Evolutionary conservation across 2,329 filamentous ascomycete species (phyloP).

Genomic region (Emmonsiellopsis sp.): DNA sequence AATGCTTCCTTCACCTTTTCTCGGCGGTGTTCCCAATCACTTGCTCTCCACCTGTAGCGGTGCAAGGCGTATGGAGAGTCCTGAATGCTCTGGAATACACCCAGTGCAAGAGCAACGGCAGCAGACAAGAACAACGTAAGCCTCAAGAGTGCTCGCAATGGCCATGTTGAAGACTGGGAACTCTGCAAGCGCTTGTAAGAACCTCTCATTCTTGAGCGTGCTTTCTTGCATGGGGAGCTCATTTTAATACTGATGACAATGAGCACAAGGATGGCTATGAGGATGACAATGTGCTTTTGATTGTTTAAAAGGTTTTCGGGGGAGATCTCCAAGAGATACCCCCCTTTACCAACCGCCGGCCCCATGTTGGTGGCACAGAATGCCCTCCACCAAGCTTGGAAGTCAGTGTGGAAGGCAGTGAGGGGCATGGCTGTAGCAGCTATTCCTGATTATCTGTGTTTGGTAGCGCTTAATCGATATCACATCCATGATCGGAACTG

Average conservation of each 20-base stretch:
- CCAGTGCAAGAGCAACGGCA: neutral
- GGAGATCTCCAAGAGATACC: too few relatives aligned
- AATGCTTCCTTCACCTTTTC: constrained; percentile 88
- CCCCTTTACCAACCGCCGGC: too few relatives aligned
- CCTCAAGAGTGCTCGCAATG: neutral
- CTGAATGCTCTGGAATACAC: neutral
- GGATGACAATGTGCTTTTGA: too few relatives aligned
- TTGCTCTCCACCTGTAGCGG: constrained; percentile 17
- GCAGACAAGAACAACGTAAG: neutral
- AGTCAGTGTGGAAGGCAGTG: too few relatives aligned
- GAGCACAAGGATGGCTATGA: too few relatives aligned
- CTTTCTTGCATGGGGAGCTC: neutral
- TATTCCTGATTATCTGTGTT: too few relatives aligned
- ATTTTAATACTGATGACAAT: neutral
- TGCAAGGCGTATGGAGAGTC: neutral
- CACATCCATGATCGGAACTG: too few relatives aligned
- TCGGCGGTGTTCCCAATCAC: constrained; percentile 69
- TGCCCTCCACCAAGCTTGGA: too few relatives aligned
- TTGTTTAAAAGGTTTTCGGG: too few relatives aligned
- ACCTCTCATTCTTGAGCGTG: neutral
- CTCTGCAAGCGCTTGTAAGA: neutral
- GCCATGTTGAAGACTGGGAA: neutral
- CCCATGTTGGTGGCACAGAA: too few relatives aligned
- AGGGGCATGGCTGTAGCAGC: too few relatives aligned
- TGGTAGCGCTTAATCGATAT: too few relatives aligned